These are phyloP conservation scores for Ramalina intermedia DNA, from an alignment of 495 filamentous ascomycete genomes.

Conservation along the genomic window DNA sequence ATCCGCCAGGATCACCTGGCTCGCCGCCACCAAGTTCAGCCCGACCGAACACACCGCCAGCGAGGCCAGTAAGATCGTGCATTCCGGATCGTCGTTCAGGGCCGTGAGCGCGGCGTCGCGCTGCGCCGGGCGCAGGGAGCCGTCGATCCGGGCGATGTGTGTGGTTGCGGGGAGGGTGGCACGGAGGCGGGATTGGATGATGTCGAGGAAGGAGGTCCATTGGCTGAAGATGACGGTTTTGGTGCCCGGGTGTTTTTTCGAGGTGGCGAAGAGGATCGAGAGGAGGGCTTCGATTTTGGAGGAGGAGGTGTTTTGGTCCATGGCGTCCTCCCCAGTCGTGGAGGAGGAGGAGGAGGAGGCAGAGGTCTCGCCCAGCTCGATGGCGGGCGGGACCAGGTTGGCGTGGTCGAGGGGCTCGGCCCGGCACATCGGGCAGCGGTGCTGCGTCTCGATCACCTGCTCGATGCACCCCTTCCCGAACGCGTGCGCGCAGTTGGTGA, in stretches of 20 bases:
- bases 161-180: slow-evolving; percentile 31
- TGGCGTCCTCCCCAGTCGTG: slow-evolving; percentile 1
- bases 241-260: slow-evolving; percentile 44
- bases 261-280: slow-evolving; percentile 59
- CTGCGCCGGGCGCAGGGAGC: slow-evolving; percentile 51
- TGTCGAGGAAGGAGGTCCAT: slow-evolving; percentile 80
- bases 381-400: slow-evolving; percentile 50
- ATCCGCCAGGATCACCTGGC: slow-evolving; percentile 73
- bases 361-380: slow-evolving; percentile 34
- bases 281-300: slow-evolving; percentile 77
- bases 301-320: slow-evolving; percentile 52
- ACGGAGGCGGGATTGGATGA: slow-evolving; percentile 58
- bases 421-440: slow-evolving; percentile 83
- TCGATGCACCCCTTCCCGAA: slow-evolving; percentile 67
- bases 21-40: slow-evolving; percentile 76
- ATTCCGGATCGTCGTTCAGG: slow-evolving; percentile 53
- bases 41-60: slow-evolving; percentile 76
- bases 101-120: slow-evolving; percentile 57
- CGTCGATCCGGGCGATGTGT: slow-evolving; percentile 66
- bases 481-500: slow-evolving; percentile 77
- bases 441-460: slow-evolving; percentile 62
- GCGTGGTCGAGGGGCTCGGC: slow-evolving; percentile 45
- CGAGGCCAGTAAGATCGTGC: slow-evolving; percentile 68
- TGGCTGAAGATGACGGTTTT: slow-evolving; percentile 89
- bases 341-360: slow-evolving; percentile 23